A percentile compares a stretch with the other conserved stretches of the same genome.
Evolutionary conservation across 2,329 filamentous ascomycete species (phyloP).

Genomic region (Decorospora gaudefroyi): DNA sequence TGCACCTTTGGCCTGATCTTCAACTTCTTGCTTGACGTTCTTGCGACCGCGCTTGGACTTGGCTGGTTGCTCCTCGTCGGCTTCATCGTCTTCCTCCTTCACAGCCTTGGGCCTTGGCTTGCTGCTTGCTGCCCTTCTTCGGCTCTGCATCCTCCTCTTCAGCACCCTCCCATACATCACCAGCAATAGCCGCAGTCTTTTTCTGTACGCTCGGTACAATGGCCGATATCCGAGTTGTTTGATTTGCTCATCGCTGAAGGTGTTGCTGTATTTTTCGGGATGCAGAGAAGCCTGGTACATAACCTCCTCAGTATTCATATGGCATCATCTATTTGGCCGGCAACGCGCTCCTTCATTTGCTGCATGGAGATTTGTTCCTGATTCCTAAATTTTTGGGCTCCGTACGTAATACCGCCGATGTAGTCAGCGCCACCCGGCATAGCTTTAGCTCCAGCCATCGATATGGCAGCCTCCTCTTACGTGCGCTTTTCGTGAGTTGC

Average conservation of each 20-base stretch:
- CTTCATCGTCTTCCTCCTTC: constrained; percentile 30
- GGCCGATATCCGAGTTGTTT: constrained; percentile 80
- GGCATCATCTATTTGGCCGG: too few relatives aligned
- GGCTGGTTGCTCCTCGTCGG: constrained; percentile 12
- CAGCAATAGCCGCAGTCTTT: constrained; percentile 68
- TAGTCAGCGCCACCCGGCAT: too few relatives aligned
- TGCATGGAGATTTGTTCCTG: too few relatives aligned
- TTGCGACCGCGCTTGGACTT: constrained; percentile 31
- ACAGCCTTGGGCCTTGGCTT: constrained; percentile 32
- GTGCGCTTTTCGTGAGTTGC: too few relatives aligned
- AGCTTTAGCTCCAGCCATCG: too few relatives aligned
- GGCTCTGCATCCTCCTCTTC: constrained; percentile 31
- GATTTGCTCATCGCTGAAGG: constrained; percentile 73
- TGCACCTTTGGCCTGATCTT: constrained; percentile 27
- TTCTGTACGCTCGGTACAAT: constrained; percentile 85
- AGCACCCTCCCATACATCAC: constrained; percentile 53
- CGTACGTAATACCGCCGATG: too few relatives aligned
- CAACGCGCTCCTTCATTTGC: too few relatives aligned
- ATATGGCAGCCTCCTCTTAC: too few relatives aligned
- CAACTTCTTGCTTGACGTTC: constrained; percentile 26
- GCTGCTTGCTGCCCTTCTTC: constrained; percentile 46
- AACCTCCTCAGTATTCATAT: constrained; percentile 69
- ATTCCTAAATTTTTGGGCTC: constrained; percentile 63
- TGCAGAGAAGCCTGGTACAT: constrained; percentile 87
- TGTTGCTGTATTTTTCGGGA: constrained; percentile 90